Base-by-base conservation (phyloP, 2,329 filamentous ascomycete species). In the Akanthomyces lecanii region DNA sequence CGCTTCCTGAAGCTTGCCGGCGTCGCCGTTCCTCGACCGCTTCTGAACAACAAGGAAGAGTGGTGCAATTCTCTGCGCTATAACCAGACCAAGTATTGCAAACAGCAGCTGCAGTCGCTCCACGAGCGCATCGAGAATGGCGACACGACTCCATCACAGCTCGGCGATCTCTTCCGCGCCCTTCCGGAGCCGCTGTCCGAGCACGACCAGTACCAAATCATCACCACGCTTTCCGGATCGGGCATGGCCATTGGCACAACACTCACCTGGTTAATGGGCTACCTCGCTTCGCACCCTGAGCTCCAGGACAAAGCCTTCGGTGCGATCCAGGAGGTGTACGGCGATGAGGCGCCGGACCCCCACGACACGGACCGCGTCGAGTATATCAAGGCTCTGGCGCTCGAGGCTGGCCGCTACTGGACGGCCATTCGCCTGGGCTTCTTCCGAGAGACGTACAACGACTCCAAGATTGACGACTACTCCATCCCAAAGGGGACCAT, bases 361-460 rank as follows among this genome's bases (percentile, higher is more conserved):
- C 63, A 64, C 58, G 63, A 64, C 14, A 61, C 59, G 3, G 63
- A 64, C 51, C 63, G 63, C 36, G 58, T 64, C 18, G 63, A 64
- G 45, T 64, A 61, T 23, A 33, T 64, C 44, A 61, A 61, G 44
- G 63, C 55, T 25, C 25, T 58, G 16, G 55, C 40, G 30, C 21
- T 28, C 18, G 62, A 64, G 48, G 62, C 54, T 4, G 57, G 54
- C 18, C 62, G 62, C 16, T 60, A 60, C 38, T 64, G 57, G 45
- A 64, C 62, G 4, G 33, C 48, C 38, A 44, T 64, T 36, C 62
- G 62, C 11, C 50, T 64, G 23, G 62, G 62, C 5, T 64, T 64
- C 11, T 42, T 57, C 11, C 62, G 62, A 28, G 45, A 64, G 50
- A 64, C 62, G 16, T 40, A 40, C 12, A 42, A 45, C 3, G 62